Evolutionary conservation across 2,329 filamentous ascomycete species (phyloP), one percentile per base, ranked within the genome.

Genomic region (Gaeumannomyces tritici): DNA sequence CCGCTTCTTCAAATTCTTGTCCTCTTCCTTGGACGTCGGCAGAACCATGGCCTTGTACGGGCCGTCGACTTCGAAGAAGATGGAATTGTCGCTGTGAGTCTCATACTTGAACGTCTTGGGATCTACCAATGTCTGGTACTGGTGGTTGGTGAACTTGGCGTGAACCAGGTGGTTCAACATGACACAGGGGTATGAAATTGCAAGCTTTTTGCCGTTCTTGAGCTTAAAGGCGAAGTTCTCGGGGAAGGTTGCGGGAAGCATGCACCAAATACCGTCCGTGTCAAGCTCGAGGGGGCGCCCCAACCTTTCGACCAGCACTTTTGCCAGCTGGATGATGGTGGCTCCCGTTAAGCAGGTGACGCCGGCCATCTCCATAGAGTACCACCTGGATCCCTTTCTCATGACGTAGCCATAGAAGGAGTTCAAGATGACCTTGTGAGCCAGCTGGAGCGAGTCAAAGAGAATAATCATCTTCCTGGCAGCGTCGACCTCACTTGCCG

Each of bases 401-500:
- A 99, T 99, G 73, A 98, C 95, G 72, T 99, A 99, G 66, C 95
- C 95, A 69, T 99, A 99, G 79, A 99, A 99, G 62, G 92, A 96
- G 79, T 99, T 99, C 62, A 99, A 75, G 81, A 99, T 99, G 77
- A 99, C 95, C 74, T 99, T 99, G 80, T 99, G 95, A 0, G 95
- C 95, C 69, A 99, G 80, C 74, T 99, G 96, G 63, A 99, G 80
- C 0, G 95, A 99, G 73, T 99, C 95, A 73, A 91, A 99, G 5
- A 99, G 77, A 59, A 98, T 83, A 62, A 97, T 95, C 96, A 99
- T 99, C 80, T 99, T 99, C 79, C 97, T 98, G 6, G 92, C 95
- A 63, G 91, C 89, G 15, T 99, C 96, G 21, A 99, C 82, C 68
- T 99, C 95, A 1, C 77, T 75, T 11, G 84, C 76, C 1, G 88